phyloP scores from a whole-genome alignment of 495 filamentous ascomycete species.

The Glarea lozoyensis region DNA sequence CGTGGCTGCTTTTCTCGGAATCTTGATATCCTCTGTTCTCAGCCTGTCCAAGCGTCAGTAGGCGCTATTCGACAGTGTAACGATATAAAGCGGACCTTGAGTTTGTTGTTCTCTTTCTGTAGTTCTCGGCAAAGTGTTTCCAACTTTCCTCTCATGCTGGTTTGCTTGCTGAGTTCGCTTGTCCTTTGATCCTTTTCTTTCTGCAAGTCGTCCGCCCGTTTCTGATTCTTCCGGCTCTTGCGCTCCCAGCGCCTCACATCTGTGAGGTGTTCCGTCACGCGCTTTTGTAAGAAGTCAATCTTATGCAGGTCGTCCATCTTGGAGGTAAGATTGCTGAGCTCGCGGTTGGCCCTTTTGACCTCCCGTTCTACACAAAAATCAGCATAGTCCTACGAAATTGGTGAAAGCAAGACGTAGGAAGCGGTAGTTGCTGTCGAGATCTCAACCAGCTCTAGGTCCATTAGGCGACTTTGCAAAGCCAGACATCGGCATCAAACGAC shows the following conservation, averaged over 20 bases:
- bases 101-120: conserved; percentile 90
- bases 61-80: background rate
- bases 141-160: conserved; percentile 82
- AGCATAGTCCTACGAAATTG: conserved; percentile 5
- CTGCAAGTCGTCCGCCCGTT: conserved; percentile 86
- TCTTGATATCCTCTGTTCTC: conserved; percentile 83
- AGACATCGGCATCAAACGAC: too few relatives aligned
- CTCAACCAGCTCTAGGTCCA: too few relatives aligned
- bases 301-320: conserved; percentile 65
- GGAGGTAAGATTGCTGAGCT: conserved; percentile 70
- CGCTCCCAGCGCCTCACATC: conserved; percentile 94
- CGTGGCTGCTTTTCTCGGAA: conserved; percentile 68
- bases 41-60: conserved; percentile 47
- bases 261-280: conserved; percentile 80
- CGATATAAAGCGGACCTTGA: conserved; percentile 59
- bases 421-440: too few relatives aligned
- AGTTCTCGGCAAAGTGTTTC: conserved; percentile 91
- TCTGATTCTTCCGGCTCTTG: conserved; percentile 91
- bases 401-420: too few relatives aligned
- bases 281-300: conserved; percentile 81
- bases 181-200: conserved; percentile 90
- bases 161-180: conserved; percentile 79
- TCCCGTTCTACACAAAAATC: conserved; percentile 38
- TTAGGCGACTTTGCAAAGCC: too few relatives aligned
- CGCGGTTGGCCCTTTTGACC: conserved; percentile 89